Percentiles rank a stretch among this genome's conserved stretches.
phyloP scores from a whole-genome alignment of 2,329 filamentous ascomycete genomes.

The Ophiostoma himal-ulmi region DNA sequence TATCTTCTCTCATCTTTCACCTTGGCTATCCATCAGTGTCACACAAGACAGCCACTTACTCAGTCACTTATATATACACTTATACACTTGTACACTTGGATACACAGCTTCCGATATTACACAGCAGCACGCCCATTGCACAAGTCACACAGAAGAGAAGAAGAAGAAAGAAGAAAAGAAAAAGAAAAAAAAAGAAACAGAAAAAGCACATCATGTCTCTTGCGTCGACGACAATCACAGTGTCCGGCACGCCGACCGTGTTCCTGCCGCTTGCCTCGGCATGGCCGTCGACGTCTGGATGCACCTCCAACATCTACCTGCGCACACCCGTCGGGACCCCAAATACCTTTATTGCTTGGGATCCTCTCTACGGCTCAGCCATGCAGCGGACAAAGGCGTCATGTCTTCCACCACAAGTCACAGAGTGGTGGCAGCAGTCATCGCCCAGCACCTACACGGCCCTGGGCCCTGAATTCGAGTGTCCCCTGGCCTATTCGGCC shows the following conservation, averaged over 20 bases:
- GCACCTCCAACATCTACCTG: constrained; percentile 21
- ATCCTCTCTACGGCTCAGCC: constrained; percentile 1
- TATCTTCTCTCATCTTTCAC: no score
- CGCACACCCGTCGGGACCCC: constrained; percentile 14
- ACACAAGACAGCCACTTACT: no score
- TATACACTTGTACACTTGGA: no score
- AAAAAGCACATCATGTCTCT: constrained; percentile 9
- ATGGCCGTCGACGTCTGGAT: constrained; percentile 17
- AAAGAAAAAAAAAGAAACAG: no score
- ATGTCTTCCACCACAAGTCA: not conserved
- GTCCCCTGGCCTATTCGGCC: constrained; percentile 17
- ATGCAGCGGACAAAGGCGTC: not conserved
- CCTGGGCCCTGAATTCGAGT: constrained; percentile 17
- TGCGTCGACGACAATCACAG: constrained; percentile 15
- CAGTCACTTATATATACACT: no score
- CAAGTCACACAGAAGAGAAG: not conserved
- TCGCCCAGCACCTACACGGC: not conserved
- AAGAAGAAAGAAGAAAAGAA: no score
- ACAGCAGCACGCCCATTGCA: no score
- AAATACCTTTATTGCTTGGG: constrained; percentile 22
- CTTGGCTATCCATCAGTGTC: no score
- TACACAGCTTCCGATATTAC: no score
- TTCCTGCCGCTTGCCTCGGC: constrained; percentile 18
- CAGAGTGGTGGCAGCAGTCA: not conserved
- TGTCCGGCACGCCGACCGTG: constrained; percentile 22